Base-by-base conservation (phyloP, 495 filamentous ascomycete species). In the Aspergillus asperescens region DNA sequence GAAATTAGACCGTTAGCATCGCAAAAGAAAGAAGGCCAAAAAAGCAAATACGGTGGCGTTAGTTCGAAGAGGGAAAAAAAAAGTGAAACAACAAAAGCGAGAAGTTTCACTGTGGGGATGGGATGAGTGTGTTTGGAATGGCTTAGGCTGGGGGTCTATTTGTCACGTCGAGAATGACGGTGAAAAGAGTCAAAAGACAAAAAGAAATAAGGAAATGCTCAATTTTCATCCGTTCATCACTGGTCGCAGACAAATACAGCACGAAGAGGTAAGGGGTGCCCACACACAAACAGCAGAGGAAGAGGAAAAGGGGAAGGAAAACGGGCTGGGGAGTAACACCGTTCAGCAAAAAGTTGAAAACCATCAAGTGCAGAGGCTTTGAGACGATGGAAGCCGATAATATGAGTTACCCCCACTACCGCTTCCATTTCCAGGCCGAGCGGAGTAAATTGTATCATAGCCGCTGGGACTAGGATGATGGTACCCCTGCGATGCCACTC, bases 371-470 rank as follows among this genome's bases (percentile, higher is more conserved):
- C 70, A 72, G 29, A 73, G 57, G 42, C 67, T 64, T 50, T 69
- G 70, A 12, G 64, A 58, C 23, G 56, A 64, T 29, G 62, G 62
- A 45, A 71, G 67, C 42, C 70, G 69, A 45, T 44, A 46, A 47
- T 71, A 73, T 12, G 56, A 35, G 23, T 35, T 48, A 20, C 42
- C 40, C 24, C 47, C 25, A 29, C 57, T 54, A 32, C 42, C n/a
- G n/a, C n/a, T 35, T 5, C 32, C 32, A 7, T 35, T 35, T 10
- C 32, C 43, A 34, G 48, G 19, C 16, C 58, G 55, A 18, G 57
- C 60, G 10, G 70, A 65, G 43, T 67, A 72, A 29, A 70, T 52
- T 0, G 71, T 61, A 23, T 74, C 69, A 51, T 66, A 74, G 15
- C 65, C 64, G 22, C 59, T 55, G 22, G 61, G 52, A 29, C 40